Evolutionary conservation across 2,329 filamentous ascomycete genomes (phyloP), one percentile per base, ranked within the genome.

Genomic region (Fusarium protoensiforme): DNA sequence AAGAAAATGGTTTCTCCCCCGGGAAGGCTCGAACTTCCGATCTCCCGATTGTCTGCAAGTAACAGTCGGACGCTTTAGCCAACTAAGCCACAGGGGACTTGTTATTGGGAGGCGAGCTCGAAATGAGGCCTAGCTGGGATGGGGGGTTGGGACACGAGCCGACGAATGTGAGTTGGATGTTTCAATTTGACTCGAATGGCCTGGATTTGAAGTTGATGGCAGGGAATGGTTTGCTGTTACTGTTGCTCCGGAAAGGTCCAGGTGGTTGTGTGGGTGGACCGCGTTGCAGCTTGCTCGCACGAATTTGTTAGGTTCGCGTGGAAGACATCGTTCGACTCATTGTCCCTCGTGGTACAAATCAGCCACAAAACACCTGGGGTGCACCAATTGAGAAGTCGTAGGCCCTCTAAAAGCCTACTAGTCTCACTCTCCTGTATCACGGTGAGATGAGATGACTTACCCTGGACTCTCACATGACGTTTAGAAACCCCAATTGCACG

Each of bases 11-110:
- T 31, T 27, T 20, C 69, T 78, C 76, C 76, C 75, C 76, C 75
- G 76, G 75, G 71, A 78, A 78, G 76, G 76, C 69, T 78, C 76
- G 76, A 78, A 78, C 76, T 78, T 76, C 72, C 74, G 76, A 78
- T 77, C 76, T 78, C 75, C 73, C 75, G 76, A 78, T 78, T 75
- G 73, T 74, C 73, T 75, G 64, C 53, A 63, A 70, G 67, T 74
- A 74, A 74, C 72, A 74, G 72, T 74, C 72, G 72, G 72, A 74
- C 72, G 72, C 72, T 74, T 74, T 74, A 73, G 69, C 72, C 72
- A 74, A 75, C 72, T 74, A 74, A 74, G 72, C 72, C 72, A 74
- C 72, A 75, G 69, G 72, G 72, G 72, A 75, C 24, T 31, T 27
- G 56, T 51, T 68, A 22, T 33, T 43, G 31, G 24, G n/a, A 8